Conservation (phyloP, 768 basidiomycete genomes). For the Heimioporus sp. region DNA sequence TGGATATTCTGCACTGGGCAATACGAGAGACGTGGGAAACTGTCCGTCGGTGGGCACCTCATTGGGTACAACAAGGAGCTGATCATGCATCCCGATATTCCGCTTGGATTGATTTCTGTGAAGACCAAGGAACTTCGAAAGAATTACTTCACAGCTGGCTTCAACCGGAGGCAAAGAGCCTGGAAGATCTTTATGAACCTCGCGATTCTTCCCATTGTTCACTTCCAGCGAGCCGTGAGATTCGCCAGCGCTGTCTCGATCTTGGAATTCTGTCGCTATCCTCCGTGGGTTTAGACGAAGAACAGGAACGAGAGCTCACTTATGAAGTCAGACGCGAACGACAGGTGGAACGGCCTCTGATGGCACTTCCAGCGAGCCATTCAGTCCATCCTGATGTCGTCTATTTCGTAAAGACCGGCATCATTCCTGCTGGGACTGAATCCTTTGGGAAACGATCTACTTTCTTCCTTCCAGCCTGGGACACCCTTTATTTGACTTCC, state of each 20-base stretch:
- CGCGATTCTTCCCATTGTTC: constrained; percentile 5
- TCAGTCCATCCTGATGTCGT: neutral
- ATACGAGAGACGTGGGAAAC: constrained; percentile 43
- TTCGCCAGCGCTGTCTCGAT: neutral
- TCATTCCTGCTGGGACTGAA: constrained; percentile 5
- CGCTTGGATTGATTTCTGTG: constrained; percentile 17
- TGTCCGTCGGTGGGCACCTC: constrained; percentile 36
- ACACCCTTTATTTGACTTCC: constrained; percentile 6
- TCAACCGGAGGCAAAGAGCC: constrained; percentile 36
- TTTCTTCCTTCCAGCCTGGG: constrained; percentile 20
- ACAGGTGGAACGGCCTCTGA: constrained; percentile 24
- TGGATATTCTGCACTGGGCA: constrained; percentile 45
- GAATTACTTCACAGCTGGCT: constrained; percentile 32
- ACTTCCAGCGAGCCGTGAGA: constrained; percentile 10
- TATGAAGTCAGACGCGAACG: neutral
- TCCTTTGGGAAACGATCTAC: neutral
- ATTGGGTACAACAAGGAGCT: constrained; percentile 43
- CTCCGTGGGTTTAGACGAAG: neutral
- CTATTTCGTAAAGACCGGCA: constrained; percentile 25
- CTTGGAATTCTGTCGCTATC: neutral
- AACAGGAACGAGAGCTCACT: neutral
- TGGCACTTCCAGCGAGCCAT: constrained; percentile 21
- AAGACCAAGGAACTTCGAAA: neutral
- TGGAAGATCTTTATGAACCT: constrained; percentile 35
- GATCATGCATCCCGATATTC: constrained; percentile 30